Evolutionary conservation across 2,329 filamentous ascomycete genomes (phyloP), one percentile per base, ranked within the genome.

Genomic region (Colletotrichum sp.): DNA sequence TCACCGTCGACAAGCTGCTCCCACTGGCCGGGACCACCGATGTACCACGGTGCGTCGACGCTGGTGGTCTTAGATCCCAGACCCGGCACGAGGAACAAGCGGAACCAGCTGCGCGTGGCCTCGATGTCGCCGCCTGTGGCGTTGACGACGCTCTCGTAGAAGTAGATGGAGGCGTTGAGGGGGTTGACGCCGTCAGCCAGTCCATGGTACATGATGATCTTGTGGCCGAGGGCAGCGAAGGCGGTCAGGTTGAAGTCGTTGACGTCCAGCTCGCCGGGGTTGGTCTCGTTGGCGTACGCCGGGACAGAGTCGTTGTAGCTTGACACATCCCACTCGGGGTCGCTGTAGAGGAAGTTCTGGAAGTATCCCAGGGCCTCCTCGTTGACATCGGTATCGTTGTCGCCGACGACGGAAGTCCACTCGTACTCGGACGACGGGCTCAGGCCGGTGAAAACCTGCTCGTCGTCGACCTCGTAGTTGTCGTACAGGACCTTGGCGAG

Each of bases 1-100:
- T 63, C 59, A 0, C 29, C 19, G 13, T 57, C 32, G 15, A 62
- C 27, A 8, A 75, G 52, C 36, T 71, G 49, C 84, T 74, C 5
- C 44, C 12, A 12, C 76, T 77, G 19, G 81, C 81, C 71, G 84
- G 19, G 80, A 82, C 72, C 72, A 13, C 80, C 85, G 39, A 88
- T 82, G 57, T 85, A 84, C 84, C 85, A 88, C 15, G 87, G 86
- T 16, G 86, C 85, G 67, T 84, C 81, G n/a, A 83, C 82, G 5
- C 77, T 66, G 8, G 84, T 82, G 72, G 77, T 49, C 25, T 77
- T 72, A 80, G 91, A 90, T 13, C 82, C 83, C 87, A 90, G 88
- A 1, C 89, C 89, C 4, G 88, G 88, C 13, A 90, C 85, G 22
- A 82, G 81, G 80, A 90, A 90, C 77, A 88, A 86, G 4, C 82